Evolutionary conservation across 352 stramenopile genomes (phyloP), one percentile per base, ranked within the genome.

Genomic region (Thraustochytrium sp.): DNA sequence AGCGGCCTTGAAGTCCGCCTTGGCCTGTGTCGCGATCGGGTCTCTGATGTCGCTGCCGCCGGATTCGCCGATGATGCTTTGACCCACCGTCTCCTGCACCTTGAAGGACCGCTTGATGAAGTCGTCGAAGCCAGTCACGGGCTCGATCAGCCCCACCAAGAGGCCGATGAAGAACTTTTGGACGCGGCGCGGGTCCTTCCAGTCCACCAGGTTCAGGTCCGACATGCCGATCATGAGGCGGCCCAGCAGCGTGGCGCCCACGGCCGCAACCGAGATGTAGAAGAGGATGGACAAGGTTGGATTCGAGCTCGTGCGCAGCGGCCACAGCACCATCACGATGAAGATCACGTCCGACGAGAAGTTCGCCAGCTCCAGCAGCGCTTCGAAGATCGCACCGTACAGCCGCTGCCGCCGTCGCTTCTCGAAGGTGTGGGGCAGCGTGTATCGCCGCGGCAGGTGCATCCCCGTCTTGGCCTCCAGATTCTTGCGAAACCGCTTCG

Each of bases 31-130:
- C 16, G 68, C 1, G 21, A 80, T 53, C 23, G 34, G n/a, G 34
- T 80, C 65, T 31, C 63, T 61, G 62, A 51, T 34, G 62, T 26
- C 51, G n/a, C 62, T 75, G 5, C 31, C 68, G 4, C 68, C 65
- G 3, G 42, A 34, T 3, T 46, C 68, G 26, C 68, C 68, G 26
- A 72, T 63, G 2, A 80, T 44, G 26, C 26, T 80, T 5, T 64
- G 49, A 13, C 31, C 23, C 46, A 80, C 21, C 13, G 31, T 38
- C 26, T 61, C 48, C n/a, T 42, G 48, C 23, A 37, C 49, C 51
- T 64, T 80, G 9, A 80, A 51, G 21, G 68, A 46, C 4, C 16
- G 29, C 68, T 80, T 80, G 46, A 80, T 44, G 29, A 80, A 26
- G 21, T 40, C 42, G n/a, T 40, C 53, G 46, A 80, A 80, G 1